Evolutionary conservation across 2,329 filamentous ascomycete species (phyloP).

Genomic region (Rhinocladiella mackenziei): DNA sequence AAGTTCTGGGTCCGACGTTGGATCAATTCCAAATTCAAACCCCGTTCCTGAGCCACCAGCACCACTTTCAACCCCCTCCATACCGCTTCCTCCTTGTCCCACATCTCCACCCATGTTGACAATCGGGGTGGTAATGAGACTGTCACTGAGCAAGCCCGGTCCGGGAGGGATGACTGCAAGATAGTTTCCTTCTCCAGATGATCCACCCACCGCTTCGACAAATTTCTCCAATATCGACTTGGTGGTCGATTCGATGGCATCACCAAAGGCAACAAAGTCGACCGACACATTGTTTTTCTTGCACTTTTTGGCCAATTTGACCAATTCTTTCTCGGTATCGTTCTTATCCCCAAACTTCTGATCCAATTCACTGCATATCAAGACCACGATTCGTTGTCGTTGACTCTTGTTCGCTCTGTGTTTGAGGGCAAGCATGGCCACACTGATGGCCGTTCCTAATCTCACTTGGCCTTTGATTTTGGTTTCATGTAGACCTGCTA

Average conservation of each 20-base stretch:
- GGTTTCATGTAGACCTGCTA: conserved; percentile 86
- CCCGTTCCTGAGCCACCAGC: conserved; percentile 53
- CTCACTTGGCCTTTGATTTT: conserved; percentile 89
- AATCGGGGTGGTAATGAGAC: conserved; percentile 84
- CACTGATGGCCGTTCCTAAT: conserved; percentile 89
- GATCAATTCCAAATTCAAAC: conserved; percentile 88
- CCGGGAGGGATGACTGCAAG: conserved; percentile 87
- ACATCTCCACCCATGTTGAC: conserved; percentile 65
- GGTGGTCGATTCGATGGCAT: conserved; percentile 75
- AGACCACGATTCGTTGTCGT: conserved; percentile 92
- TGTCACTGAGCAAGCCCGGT: conserved; percentile 86
- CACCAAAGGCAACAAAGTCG: conserved; percentile 92
- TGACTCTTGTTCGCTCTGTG: conserved; percentile 98
- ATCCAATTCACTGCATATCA: conserved; percentile 82
- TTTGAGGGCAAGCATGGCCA: conserved; percentile 87
- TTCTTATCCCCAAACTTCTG: conserved; percentile 38
- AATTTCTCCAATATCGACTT: conserved; percentile 88
- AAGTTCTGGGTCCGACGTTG: conserved; percentile 85
- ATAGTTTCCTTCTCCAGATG: conserved; percentile 75
- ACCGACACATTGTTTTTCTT: conserved; percentile 95
- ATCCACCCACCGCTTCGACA: conserved; percentile 83
- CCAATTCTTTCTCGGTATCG: conserved; percentile 83
- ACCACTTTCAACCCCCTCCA: conserved; percentile 50
- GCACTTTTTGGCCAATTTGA: conserved; percentile 93
- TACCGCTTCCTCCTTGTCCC: conserved; percentile 47